Evolutionary conservation across 2,329 filamentous ascomycete species (phyloP).

Genomic region (Akanthomyces muscarius): DNA sequence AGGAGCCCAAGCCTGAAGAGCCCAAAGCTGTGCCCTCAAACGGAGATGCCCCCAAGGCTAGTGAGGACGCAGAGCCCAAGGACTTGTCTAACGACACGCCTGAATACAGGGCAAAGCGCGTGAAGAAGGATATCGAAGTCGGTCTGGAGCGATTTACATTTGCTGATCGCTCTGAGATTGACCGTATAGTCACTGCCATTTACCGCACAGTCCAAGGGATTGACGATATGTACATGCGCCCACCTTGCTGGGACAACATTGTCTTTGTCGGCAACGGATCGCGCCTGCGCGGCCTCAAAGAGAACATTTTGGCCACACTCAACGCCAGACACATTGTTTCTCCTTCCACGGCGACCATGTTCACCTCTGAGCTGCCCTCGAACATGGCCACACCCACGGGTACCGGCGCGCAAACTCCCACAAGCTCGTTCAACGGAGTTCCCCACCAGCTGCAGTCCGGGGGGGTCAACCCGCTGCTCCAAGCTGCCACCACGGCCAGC

Average conservation of each 20-base stretch:
- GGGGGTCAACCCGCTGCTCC: conserved; percentile 82
- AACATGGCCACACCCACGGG: conserved; percentile 87
- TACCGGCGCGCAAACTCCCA: conserved; percentile 88
- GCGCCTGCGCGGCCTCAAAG: conserved; percentile 72
- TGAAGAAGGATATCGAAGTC: conserved; percentile 68
- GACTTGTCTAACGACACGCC: conserved; percentile 27
- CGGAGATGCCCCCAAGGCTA: conserved; percentile 22
- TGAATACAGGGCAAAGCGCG: conserved; percentile 50
- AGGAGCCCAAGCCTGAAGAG: conserved; percentile 20
- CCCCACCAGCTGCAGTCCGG: conserved; percentile 50
- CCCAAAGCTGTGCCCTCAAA: conserved; percentile 21
- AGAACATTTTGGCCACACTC: conserved; percentile 78
- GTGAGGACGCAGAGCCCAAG: background rate
- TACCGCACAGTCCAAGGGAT: conserved; percentile 80
- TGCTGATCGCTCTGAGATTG: conserved; percentile 67
- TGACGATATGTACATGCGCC: conserved; percentile 78
- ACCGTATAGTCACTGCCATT: conserved; percentile 78
- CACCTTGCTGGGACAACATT: conserved; percentile 85
- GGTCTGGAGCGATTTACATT: conserved; percentile 71
- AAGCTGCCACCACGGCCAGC: conserved; percentile 79
- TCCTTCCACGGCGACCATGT: conserved; percentile 89
- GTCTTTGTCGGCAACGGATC: conserved; percentile 88
- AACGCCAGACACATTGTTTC: conserved; percentile 82
- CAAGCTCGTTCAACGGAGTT: conserved; percentile 51
- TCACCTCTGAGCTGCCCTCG: conserved; percentile 93